Evolutionary conservation across 129 eudicot species (phyloP).

Genomic region (Helichrysum umbraculigerum): DNA sequence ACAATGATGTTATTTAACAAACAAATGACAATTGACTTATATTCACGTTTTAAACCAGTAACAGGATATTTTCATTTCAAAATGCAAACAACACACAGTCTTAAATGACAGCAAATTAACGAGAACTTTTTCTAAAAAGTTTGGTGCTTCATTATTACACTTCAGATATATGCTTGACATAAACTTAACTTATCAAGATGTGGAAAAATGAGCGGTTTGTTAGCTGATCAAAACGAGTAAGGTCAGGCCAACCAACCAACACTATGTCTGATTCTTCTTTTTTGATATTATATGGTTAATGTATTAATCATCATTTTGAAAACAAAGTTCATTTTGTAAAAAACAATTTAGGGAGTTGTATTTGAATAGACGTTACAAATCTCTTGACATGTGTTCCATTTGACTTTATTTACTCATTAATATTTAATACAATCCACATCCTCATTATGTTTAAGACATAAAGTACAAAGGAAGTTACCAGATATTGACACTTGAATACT

Average conservation of each 20-base stretch:
- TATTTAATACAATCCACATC: not conserved
- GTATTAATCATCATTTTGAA: no score
- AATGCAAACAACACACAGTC: not conserved
- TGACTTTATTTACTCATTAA: no score
- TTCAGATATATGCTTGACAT: no score
- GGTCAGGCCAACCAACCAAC: not conserved
- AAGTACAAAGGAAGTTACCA: constrained; percentile 38
- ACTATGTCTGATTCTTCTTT: no score
- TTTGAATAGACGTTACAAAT: no score
- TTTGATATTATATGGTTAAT: not conserved
- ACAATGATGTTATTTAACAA: no score
- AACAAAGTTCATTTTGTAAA: not conserved
- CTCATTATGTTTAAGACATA: not conserved
- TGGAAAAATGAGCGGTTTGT: not conserved
- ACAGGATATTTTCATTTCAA: no score
- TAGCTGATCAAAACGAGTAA: not conserved
- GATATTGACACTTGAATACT: constrained; percentile 73
- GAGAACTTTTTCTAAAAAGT: no score
- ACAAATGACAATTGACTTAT: not conserved
- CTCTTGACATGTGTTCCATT: not conserved
- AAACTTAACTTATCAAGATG: not conserved
- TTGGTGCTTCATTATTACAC: no score
- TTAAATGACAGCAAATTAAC: not conserved
- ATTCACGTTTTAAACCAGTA: not conserved
- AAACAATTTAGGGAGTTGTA: not conserved